Base-by-base conservation (phyloP, 1,284 basidiomycete species). In the Trichosporon coremiiforme region DNA sequence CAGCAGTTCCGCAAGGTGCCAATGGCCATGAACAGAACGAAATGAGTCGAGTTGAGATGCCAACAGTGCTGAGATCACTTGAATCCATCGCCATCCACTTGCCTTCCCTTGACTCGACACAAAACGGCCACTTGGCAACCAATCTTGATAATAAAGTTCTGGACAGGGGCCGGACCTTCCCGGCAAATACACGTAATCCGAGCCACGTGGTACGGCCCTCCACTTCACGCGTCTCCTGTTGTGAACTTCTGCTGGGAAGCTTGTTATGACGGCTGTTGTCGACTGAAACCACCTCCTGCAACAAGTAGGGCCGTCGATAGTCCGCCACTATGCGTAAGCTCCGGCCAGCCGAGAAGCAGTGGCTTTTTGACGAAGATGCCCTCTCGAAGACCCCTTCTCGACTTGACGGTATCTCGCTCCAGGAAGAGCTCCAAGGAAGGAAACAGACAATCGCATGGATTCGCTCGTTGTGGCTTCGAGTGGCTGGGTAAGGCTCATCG, bases 351-450 rank as follows among this genome's bases (percentile, higher is more conserved):
- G 77, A 80, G 41, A 25, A 70, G 50, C 80, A 82, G 71, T 82
- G 81, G 81, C 60, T 79, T 4, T 82, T 81, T 68, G 17, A 69
- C 0, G 55, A 65, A 1, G 35, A 68, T 0, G 68, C 71, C 8
- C 74, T 81, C 12, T 57, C 72, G 0, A 70, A 70, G 2, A 80
- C 80, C 2, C 81, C 80, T 0, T 81, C 81, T 0, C 66, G 74
- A 10, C 68, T 68, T 9, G 75, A 76, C 41, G 78, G 76, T 5
- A 71, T 78, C 29, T 20, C 73, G 2, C 67, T 74, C 15, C 62
- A 75, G 15, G 55, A 73, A 3, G 81, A 82, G 68, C 74, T 82
- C 25, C 63, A 73, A 20, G 66, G 67, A 9, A 77, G 81, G n/a
- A 75, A 72, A 57, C 45, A 63, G 25, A 66, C 72, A 2, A 78